phyloP scores from a whole-genome alignment of 1,284 basidiomycete genomes.

The Flammula alnicola region DNA sequence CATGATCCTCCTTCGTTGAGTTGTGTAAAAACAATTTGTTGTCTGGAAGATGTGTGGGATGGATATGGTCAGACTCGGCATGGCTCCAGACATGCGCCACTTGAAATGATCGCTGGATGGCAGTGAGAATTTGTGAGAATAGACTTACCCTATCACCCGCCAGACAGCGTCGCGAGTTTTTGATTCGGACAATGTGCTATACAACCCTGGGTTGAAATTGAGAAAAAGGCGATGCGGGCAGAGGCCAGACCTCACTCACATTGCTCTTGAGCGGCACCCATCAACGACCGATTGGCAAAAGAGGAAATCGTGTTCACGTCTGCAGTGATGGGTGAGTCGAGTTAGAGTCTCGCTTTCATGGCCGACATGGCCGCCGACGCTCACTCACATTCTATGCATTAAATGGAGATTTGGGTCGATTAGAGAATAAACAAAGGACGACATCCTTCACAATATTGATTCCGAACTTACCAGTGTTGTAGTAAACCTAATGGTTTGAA shows the following conservation, averaged over 20 bases:
- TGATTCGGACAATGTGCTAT: constrained; percentile 51
- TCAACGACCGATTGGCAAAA: constrained; percentile 54
- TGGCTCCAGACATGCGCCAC: no score
- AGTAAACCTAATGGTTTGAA: constrained; percentile 46
- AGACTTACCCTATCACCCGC: constrained; percentile 56
- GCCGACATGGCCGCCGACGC: no score
- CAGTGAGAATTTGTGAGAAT: no score
- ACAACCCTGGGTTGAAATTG: constrained; percentile 49
- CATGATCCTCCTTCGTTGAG: constrained; percentile 46
- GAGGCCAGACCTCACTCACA: constrained; percentile 38
- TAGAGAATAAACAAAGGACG: no score
- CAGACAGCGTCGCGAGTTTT: constrained; percentile 57
- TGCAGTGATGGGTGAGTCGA: constrained; percentile 17
- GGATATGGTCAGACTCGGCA: background rate
- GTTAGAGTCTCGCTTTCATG: no score
- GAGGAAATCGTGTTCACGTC: constrained; percentile 51
- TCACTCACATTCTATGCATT: constrained; percentile 34
- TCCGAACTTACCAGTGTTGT: constrained; percentile 51
- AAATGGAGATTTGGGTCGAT: no score
- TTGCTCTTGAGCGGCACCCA: constrained; percentile 62
- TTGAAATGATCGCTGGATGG: no score
- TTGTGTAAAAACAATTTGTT: constrained; percentile 61
- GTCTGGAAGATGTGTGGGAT: constrained; percentile 35
- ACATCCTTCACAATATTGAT: no score
- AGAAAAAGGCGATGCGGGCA: constrained; percentile 1